These are phyloP conservation scores for Ananas comosus DNA, from an alignment of 176 grass and related monocot species.

Conservation along the genomic window DNA sequence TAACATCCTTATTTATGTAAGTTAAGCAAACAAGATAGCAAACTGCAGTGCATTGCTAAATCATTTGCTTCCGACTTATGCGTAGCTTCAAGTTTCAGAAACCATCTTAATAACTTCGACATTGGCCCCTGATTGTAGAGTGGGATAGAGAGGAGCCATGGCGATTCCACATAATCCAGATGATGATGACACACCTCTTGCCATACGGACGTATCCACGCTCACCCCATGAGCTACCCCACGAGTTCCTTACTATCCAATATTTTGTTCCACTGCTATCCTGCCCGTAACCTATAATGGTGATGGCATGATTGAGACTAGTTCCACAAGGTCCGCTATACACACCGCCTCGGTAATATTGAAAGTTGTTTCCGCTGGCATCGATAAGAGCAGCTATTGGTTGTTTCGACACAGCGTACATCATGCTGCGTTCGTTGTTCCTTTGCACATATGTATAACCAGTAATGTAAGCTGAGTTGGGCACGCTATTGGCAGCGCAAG, in stretches of 20 bases:
- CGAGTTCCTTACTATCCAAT: slow-evolving; percentile 44
- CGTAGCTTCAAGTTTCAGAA: too few species aligned
- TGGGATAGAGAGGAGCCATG: slow-evolving; percentile 5
- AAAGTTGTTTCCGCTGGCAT: slow-evolving; percentile 9
- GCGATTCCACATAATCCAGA: slow-evolving; percentile 19
- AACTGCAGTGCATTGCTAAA: too few species aligned
- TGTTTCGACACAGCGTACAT: slow-evolving; percentile 26
- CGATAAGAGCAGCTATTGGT: slow-evolving; percentile 18
- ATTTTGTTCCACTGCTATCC: slow-evolving; percentile 15
- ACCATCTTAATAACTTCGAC: too few species aligned
- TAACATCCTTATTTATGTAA: too few species aligned
- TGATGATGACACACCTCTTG: slow-evolving; percentile 6
- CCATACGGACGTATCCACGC: slow-evolving; percentile 25
- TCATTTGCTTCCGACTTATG: too few species aligned
- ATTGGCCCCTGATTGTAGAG: neutral
- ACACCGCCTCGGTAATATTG: slow-evolving; percentile 27
- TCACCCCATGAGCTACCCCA: slow-evolving; percentile 24
- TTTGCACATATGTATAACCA: too few species aligned
- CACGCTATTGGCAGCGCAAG: neutral
- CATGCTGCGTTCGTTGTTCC: too few species aligned
- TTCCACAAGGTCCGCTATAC: slow-evolving; percentile 15
- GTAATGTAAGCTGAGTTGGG: too few species aligned
- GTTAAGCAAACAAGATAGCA: too few species aligned
- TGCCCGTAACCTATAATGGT: slow-evolving; percentile 35
- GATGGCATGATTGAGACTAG: slow-evolving; percentile 17